phyloP scores from a whole-genome alignment of 75 land plant species.

The Cunninghamia lanceolata region DNA sequence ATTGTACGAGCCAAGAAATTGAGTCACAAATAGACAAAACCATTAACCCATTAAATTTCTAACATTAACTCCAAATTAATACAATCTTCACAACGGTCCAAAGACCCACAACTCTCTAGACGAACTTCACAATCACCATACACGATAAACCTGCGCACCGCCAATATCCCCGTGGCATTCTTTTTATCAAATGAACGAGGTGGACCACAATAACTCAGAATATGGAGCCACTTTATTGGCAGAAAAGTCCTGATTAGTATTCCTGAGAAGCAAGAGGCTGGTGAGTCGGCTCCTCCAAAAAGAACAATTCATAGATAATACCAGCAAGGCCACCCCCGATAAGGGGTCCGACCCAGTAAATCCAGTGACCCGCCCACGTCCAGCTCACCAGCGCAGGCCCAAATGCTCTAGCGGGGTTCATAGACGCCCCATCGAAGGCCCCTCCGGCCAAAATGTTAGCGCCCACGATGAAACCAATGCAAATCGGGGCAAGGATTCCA shows the following conservation, averaged over 20 bases:
- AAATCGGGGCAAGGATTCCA: constrained; percentile 46
- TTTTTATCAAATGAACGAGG: background rate
- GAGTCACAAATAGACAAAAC: background rate
- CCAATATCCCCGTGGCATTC: too few relatives aligned
- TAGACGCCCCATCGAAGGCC: constrained; percentile 64
- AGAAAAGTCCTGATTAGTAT: background rate
- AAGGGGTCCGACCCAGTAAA: constrained; percentile 78
- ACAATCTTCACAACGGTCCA: background rate
- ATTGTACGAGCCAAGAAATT: too few relatives aligned
- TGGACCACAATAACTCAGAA: background rate
- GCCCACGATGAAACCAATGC: constrained; percentile 57
- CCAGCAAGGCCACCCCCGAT: constrained; percentile 70
- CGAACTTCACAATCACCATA: background rate
- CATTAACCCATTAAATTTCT: background rate
- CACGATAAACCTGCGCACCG: too few relatives aligned
- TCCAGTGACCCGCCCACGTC: constrained; percentile 64
- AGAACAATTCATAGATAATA: constrained; percentile 46
- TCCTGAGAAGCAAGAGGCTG: background rate
- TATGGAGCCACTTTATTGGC: background rate
- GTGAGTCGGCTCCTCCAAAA: constrained; percentile 11
- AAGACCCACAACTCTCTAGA: background rate
- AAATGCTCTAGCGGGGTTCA: constrained; percentile 59
- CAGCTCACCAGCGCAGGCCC: constrained; percentile 64
- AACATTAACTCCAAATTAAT: background rate
- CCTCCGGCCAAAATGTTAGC: constrained; percentile 65